Conservation (phyloP, 2,329 filamentous ascomycete genomes). For the Botrytis deweyae region DNA sequence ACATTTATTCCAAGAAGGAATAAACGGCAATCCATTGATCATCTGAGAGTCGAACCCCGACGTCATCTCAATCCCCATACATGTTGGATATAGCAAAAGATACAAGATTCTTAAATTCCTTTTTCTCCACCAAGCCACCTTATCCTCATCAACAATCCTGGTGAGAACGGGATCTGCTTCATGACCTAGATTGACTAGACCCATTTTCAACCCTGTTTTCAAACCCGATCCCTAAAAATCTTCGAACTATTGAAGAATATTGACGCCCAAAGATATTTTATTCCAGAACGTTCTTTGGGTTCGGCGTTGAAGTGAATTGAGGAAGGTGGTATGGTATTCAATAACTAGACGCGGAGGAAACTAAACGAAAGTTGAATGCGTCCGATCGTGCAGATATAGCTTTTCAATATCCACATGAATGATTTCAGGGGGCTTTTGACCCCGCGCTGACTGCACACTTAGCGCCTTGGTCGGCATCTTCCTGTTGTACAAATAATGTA, state of each 20-base stretch:
- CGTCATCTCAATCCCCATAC: conserved; percentile 55
- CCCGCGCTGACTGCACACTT: conserved; percentile 3
- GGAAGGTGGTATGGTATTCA: conserved; percentile 14
- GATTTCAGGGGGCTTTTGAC: neutral
- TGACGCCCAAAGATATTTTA: neutral
- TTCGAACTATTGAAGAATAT: neutral
- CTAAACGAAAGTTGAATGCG: conserved; percentile 19
- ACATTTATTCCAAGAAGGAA: conserved; percentile 40
- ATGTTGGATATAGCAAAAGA: conserved; percentile 46
- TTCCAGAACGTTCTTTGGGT: neutral
- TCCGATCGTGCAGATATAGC: conserved; percentile 15
- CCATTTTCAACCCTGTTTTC: neutral
- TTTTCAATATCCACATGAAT: neutral
- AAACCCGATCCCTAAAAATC: neutral
- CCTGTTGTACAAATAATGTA: neutral
- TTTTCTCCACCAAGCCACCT: conserved; percentile 43
- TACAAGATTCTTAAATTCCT: conserved; percentile 43
- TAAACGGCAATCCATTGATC: conserved; percentile 46
- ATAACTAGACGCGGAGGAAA: conserved; percentile 11
- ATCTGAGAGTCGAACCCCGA: conserved; percentile 54
- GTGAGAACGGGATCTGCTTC: conserved; percentile 43
- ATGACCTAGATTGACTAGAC: conserved; percentile 11
- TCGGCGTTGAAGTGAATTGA: neutral
- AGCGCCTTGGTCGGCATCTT: neutral
- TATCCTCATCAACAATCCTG: conserved; percentile 43